Conservation (phyloP, 352 stramenopile species). For the Globisporangium paroecandrum region DNA sequence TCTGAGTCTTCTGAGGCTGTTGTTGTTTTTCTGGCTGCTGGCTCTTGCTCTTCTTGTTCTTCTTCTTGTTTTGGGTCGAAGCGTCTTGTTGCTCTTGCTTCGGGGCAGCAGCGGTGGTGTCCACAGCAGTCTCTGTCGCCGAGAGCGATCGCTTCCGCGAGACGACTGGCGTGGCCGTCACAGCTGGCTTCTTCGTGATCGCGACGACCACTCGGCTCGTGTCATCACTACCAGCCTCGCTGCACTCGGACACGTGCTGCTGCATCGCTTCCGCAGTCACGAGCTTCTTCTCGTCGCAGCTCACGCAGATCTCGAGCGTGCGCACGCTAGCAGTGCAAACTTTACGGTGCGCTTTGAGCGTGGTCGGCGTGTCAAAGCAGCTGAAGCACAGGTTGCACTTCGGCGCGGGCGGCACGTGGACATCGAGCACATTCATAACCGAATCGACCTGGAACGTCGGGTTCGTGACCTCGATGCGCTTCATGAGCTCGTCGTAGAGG, state of each 20-base stretch:
- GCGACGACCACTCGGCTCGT: slow-evolving; percentile 2
- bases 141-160: slow-evolving; percentile 31
- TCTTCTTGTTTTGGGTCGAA: not conserved
- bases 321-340: slow-evolving; percentile 34
- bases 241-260: slow-evolving; percentile 39
- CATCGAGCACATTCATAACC: slow-evolving; percentile 58
- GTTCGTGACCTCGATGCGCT: slow-evolving; percentile 25
- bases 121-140: slow-evolving; percentile 9
- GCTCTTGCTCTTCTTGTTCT: slow-evolving; percentile 22
- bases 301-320: slow-evolving; percentile 38
- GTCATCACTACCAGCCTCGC: slow-evolving; percentile 14
- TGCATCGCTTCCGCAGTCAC: slow-evolving; percentile 38
- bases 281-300: slow-evolving; percentile 48
- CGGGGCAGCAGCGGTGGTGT: not conserved
- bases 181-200: slow-evolving; percentile 10
- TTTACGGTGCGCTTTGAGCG: slow-evolving; percentile 49
- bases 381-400: slow-evolving; percentile 63
- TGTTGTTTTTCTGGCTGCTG: slow-evolving; percentile 16
- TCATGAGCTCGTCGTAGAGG: slow-evolving; percentile 55
- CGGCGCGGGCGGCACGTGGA: slow-evolving; percentile 33
- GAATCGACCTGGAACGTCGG: slow-evolving; percentile 42
- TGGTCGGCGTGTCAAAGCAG: slow-evolving; percentile 26
- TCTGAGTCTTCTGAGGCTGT: not conserved
- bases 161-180: not conserved
- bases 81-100: slow-evolving; percentile 1